phyloP scores from a whole-genome alignment of 225 moss, liverwort and hornwort genomes.

The Thuidium tamariscinum region DNA sequence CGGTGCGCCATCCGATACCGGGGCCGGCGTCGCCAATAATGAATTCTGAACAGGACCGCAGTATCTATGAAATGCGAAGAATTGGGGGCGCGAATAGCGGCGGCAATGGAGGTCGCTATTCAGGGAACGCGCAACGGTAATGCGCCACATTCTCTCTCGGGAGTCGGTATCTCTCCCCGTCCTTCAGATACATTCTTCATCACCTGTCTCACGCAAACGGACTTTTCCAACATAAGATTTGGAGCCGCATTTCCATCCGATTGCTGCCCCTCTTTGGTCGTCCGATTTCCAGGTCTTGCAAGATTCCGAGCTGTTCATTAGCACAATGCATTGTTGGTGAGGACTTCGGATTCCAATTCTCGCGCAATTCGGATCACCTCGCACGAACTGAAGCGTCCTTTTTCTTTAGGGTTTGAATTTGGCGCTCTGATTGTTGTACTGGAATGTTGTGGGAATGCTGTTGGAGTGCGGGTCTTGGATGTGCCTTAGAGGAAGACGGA shows the following conservation, averaged over 20 bases:
- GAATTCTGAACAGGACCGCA: not conserved
- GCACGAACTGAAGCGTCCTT: not conserved
- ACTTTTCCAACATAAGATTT: not conserved
- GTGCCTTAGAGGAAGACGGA: not conserved
- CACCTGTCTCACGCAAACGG: not conserved
- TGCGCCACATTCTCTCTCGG: slow-evolving; percentile 1
- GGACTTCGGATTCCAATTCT: not conserved
- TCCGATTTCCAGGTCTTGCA: not conserved
- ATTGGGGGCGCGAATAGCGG: not conserved
- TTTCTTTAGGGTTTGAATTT: not conserved
- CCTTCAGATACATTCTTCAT: not conserved
- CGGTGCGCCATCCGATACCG: not conserved
- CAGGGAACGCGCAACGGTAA: not conserved
- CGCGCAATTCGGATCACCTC: not conserved
- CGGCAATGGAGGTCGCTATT: not conserved
- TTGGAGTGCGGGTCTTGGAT: not conserved
- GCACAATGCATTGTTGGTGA: not conserved
- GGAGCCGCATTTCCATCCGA: not conserved
- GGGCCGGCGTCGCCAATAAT: not conserved
- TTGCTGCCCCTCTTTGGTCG: not conserved
- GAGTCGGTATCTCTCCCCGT: not conserved
- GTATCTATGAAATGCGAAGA: not conserved
- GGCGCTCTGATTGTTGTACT: not conserved
- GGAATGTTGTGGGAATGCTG: not conserved
- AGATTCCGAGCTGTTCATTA: not conserved